Evolutionary conservation across 1,284 basidiomycete genomes (phyloP).

Genomic region (Fomitopsis pinicola): DNA sequence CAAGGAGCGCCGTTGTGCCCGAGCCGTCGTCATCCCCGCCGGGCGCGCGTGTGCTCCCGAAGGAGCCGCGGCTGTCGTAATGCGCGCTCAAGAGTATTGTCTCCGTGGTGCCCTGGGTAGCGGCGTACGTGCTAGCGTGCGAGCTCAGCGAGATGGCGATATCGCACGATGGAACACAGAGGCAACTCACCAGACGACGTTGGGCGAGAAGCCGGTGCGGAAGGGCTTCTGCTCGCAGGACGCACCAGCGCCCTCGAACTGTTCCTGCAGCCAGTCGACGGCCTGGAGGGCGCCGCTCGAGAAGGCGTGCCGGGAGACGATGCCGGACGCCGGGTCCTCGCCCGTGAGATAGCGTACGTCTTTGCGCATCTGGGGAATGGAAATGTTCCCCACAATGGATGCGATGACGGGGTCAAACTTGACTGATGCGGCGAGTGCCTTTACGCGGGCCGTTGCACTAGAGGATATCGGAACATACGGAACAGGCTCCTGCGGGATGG

Average conservation of each 20-base stretch:
- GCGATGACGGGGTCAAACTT: conserved; percentile 60
- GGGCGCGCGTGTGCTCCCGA: conserved; percentile 71
- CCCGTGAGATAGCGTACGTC: conserved; percentile 82
- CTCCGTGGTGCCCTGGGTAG: conserved; percentile 46
- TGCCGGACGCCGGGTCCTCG: conserved; percentile 62
- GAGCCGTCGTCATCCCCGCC: conserved; percentile 80
- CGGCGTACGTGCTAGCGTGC: conserved; percentile 45
- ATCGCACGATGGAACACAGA: neutral
- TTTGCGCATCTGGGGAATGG: conserved; percentile 54
- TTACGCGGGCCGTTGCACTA: conserved; percentile 44
- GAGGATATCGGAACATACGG: conserved; percentile 49
- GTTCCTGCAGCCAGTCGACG: conserved; percentile 70
- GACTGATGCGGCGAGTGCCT: conserved; percentile 42
- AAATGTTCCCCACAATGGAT: conserved; percentile 59
- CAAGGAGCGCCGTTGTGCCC: conserved; percentile 71
- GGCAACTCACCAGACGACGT: conserved; percentile 69
- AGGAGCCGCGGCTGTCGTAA: conserved; percentile 85
- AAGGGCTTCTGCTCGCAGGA: conserved; percentile 64
- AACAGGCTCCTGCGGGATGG: conserved; percentile 44
- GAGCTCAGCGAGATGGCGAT: neutral
- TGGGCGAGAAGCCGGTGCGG: conserved; percentile 72
- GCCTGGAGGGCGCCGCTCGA: conserved; percentile 62
- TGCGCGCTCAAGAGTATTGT: conserved; percentile 76
- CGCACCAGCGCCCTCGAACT: conserved; percentile 72
- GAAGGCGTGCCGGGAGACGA: conserved; percentile 78